A percentile compares a stretch with the other conserved stretches of the same genome.
phyloP scores from a whole-genome alignment of 2,329 filamentous ascomycete genomes.

The Nothopassalora personata region DNA sequence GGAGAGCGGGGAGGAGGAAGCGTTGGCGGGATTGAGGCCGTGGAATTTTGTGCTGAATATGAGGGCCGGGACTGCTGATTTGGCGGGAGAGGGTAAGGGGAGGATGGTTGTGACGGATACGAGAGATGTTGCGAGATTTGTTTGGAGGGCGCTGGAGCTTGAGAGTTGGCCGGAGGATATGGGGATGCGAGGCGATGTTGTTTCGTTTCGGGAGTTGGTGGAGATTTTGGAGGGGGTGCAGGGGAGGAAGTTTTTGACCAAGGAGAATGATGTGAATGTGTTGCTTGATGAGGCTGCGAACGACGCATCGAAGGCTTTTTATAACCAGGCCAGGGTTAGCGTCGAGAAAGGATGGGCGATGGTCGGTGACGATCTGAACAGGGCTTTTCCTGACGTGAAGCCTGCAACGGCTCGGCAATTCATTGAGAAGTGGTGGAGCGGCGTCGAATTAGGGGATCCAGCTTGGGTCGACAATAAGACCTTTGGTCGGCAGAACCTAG shows the following conservation, averaged over 20 bases:
- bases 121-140: conserved; percentile 45
- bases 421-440: conserved; percentile 29
- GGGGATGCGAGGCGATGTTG: conserved; percentile 33
- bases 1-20: conserved; percentile 27
- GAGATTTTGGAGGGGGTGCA: conserved; percentile 25
- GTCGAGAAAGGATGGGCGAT: conserved; percentile 22
- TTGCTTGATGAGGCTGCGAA: conserved; percentile 16
- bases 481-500: conserved; percentile 11
- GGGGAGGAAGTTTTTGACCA: conserved; percentile 25
- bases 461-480: conserved; percentile 21
- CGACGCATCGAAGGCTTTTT: conserved; percentile 24
- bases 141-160: conserved; percentile 40
- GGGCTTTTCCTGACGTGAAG: conserved; percentile 25
- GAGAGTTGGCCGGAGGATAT: conserved; percentile 41
- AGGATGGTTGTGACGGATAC: conserved; percentile 46
- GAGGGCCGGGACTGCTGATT: conserved; percentile 40
- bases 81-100: conserved; percentile 47
- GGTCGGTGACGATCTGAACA: conserved; percentile 27
- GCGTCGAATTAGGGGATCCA: conserved; percentile 22
- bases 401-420: conserved; percentile 23
- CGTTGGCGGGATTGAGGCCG: conserved; percentile 32
- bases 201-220: conserved; percentile 24
- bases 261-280: conserved; percentile 21
- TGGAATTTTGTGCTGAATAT: conserved; percentile 44
- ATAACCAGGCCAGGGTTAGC: conserved; percentile 27